Conservation (phyloP, 73 alveolate species). For the Paramecium biaurelia region DNA sequence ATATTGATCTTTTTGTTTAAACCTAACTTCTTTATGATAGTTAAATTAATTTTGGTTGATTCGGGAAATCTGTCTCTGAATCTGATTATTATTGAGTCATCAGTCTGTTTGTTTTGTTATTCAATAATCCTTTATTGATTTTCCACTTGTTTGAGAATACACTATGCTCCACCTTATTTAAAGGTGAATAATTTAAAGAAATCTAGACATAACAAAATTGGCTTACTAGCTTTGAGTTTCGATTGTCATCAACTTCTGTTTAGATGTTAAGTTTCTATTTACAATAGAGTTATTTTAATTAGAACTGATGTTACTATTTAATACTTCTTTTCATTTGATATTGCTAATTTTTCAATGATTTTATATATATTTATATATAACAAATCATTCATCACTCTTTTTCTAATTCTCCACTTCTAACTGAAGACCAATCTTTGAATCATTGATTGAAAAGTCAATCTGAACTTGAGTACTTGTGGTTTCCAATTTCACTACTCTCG, state of each 20-base stretch:
- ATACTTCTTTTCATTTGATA: neutral
- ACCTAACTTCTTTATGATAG: neutral
- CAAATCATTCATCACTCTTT: neutral
- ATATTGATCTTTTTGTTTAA: neutral
- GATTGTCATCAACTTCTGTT: neutral
- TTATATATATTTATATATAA: neutral
- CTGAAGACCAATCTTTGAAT: neutral
- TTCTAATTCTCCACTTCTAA: neutral
- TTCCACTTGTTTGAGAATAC: neutral
- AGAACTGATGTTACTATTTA: neutral
- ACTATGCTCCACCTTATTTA: neutral
- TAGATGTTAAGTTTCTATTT: neutral
- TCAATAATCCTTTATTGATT: neutral
- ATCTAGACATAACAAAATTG: neutral
- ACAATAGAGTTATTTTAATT: neutral
- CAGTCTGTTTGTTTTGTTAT: neutral
- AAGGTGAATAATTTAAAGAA: neutral
- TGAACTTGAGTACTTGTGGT: neutral
- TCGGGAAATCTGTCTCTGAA: neutral
- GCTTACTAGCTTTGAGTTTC: neutral
- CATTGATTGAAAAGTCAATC: neutral
- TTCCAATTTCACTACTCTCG: neutral
- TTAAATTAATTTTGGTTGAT: neutral
- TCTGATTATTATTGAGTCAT: neutral
- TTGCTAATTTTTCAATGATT: no score